Evolutionary conservation across 1,284 basidiomycete genomes (phyloP), one percentile per base, ranked within the genome.

Genomic region (Pseudozyma thailandica): DNA sequence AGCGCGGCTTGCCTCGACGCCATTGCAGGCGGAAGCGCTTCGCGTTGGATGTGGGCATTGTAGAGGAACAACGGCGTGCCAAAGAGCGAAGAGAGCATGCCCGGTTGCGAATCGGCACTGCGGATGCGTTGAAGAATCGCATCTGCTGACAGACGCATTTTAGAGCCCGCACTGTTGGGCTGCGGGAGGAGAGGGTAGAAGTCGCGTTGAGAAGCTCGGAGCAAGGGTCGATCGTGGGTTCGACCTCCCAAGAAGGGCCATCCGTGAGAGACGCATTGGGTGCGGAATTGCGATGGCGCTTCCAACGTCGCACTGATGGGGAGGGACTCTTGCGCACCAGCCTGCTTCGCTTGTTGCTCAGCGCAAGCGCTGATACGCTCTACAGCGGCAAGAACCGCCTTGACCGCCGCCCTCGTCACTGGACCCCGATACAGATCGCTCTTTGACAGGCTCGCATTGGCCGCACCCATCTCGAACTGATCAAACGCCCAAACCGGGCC

Each of bases 401-500:
- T 76, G 15, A 84, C 75, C 4, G 85, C 85, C 0, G 83, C 82
- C 12, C 68, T 69, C 0, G 84, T 84, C 28, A 85, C 81, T 4
- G 82, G 78, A 9, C 82, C 82, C 30, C 85, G 84, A 59, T 86
- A 86, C 13, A 86, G 65, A 9, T 79, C 73, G 7, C 84, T 84
- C 65, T 86, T 86, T 31, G 85, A 83, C 56, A 83, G 62, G 1
- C 51, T 55, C 8, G 80, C 68, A 5, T 74, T 64, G 12, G 33
- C 41, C 2, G 20, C 43, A 10, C 44, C 46, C 2, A 85, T 71
- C 13, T 78, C 72, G 63, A 86, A 86, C 64, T 85, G 84, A 50
- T 85, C 85, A 72, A 84, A 86, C 2, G 85, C 85, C 85, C 85
- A 85, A 15, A 85, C 82, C 1, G 85, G 84, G 5, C 85, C 85